Evolutionary conservation across 768 basidiomycete species (phyloP), one percentile per base, ranked within the genome.

Genomic region (Naganishia vaughanmartiniae): DNA sequence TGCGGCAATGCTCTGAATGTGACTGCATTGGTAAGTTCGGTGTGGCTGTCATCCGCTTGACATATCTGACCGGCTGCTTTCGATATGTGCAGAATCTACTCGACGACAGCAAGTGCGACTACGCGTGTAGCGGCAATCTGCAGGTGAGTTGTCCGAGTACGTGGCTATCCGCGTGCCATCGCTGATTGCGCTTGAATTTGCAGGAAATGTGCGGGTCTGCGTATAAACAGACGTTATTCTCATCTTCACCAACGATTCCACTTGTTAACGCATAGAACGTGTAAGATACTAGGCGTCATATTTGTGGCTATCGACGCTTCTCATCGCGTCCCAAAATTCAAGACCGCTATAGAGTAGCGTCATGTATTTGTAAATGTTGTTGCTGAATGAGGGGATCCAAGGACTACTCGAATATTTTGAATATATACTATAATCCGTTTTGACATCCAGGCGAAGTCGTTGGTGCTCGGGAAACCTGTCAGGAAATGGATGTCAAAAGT

Each of bases 1-100:
- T 58, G 57, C 14, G 57, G 57, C 15, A 58, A 58, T 24, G 57
- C 31, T 12, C 39, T 39, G 57, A 24, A 58, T 21, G 57, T 58
- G 1, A 34, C 57, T 24, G 31, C 57, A 15, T 39, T 58, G 57
- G 57, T 58, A 34, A 36, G 57, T 28, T 10, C 7, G 30, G 11
- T 34, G 4, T 24, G 33, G n/a, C 30, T 24, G 14, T 7, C n/a
- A 24, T 51, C 12, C 15, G 14, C 21, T 26, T 24, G 4, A n/a
- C 21, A 12, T n/a, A n/a, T 4, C 24, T 51, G n/a, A 51, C 48
- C n/a, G n/a, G 48, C 48, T 51, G 4, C 56, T 57, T 12, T 19
- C 24, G 30, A n/a, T 5, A n/a, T 12, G n/a, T 42, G 30, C 55
- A 24, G 33, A 24, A 3, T 39, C 4, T 58, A 17, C 14, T 39